A percentile compares a stretch with the other conserved stretches of the same genome.
These are phyloP conservation scores for Pseudonitzschia delicatissima DNA, from an alignment of 108 stramenopile genomes.

Conservation along the genomic window DNA sequence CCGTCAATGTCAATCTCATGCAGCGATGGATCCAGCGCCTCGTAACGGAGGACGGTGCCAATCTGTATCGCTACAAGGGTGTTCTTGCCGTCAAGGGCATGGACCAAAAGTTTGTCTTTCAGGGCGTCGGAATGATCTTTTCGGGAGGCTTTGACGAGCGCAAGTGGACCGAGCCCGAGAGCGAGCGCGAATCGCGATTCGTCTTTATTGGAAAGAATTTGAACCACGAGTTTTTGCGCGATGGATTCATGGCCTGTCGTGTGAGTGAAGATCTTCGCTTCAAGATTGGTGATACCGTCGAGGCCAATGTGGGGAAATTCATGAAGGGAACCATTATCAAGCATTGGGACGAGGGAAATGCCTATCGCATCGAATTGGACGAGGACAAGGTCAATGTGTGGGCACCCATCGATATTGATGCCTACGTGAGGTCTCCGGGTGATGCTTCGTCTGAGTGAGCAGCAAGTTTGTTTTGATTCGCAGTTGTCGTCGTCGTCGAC, in stretches of 20 bases:
- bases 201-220: slow-evolving; percentile 92
- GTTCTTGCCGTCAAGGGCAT: slow-evolving; percentile 83
- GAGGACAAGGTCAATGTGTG: slow-evolving; percentile 61
- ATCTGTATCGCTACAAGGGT: slow-evolving; percentile 94
- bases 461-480: no score
- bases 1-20: slow-evolving; percentile 58
- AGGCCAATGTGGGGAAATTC: slow-evolving; percentile 61
- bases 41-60: slow-evolving; percentile 76
- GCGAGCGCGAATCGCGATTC: slow-evolving; percentile 59
- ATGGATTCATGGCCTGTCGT: slow-evolving; percentile 68
- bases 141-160: slow-evolving; percentile 44
- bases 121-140: slow-evolving; percentile 93
- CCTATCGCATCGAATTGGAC: slow-evolving; percentile 67
- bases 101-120: slow-evolving; percentile 89
- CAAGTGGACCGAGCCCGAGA: slow-evolving; percentile 48
- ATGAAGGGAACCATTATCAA: slow-evolving; percentile 46
- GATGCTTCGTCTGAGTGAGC: no score
- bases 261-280: slow-evolving; percentile 57
- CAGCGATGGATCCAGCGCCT: slow-evolving; percentile 66
- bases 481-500: no score
- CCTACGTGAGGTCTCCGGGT: slow-evolving; percentile 49
- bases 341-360: slow-evolving; percentile 85
- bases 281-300: slow-evolving; percentile 50
- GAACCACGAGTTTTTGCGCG: slow-evolving; percentile 48
- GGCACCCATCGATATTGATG: slow-evolving; percentile 79